Percentiles rank a stretch among this genome's conserved stretches.
phyloP scores from a whole-genome alignment of 2,329 filamentous ascomycete species.

The Chalaropsis ovoidea region DNA sequence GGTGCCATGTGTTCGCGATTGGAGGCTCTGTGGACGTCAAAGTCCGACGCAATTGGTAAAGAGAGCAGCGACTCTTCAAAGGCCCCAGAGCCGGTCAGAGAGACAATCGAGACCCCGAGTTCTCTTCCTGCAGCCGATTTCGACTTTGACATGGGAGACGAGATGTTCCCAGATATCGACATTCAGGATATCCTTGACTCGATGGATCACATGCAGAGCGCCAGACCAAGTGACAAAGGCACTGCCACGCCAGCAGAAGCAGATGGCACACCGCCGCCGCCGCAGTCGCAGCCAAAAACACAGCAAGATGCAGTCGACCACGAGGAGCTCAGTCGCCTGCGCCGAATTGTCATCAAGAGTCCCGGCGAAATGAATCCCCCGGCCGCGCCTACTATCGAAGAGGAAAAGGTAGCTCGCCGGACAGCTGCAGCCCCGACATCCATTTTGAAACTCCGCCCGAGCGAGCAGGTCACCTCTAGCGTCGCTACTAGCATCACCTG shows the following conservation, averaged over 20 bases:
- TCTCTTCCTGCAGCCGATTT: neutral
- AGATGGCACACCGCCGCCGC: neutral
- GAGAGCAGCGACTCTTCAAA: neutral
- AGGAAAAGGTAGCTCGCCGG: conserved; percentile 34
- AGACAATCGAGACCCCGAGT: neutral
- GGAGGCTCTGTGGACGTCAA: conserved; percentile 18
- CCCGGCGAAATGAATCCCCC: conserved; percentile 15
- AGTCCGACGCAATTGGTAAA: neutral
- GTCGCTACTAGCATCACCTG: neutral
- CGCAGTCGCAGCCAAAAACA: neutral
- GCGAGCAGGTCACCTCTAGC: neutral
- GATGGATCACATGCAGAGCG: conserved; percentile 24
- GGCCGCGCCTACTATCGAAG: conserved; percentile 31
- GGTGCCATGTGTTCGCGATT: conserved; percentile 17
- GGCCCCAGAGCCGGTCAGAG: neutral
- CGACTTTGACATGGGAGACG: conserved; percentile 8
- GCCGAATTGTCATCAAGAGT: conserved; percentile 30
- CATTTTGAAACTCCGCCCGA: conserved; percentile 31
- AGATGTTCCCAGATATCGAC: conserved; percentile 23
- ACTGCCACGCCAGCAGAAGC: neutral
- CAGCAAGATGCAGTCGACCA: neutral
- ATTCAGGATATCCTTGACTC: conserved; percentile 22
- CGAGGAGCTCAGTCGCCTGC: neutral
- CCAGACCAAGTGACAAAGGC: neutral
- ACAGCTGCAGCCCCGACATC: conserved; percentile 31